Percentiles rank a stretch among this genome's conserved stretches.
phyloP scores from a whole-genome alignment of 2,329 filamentous ascomycete species.

The Fusarium begoniae region DNA sequence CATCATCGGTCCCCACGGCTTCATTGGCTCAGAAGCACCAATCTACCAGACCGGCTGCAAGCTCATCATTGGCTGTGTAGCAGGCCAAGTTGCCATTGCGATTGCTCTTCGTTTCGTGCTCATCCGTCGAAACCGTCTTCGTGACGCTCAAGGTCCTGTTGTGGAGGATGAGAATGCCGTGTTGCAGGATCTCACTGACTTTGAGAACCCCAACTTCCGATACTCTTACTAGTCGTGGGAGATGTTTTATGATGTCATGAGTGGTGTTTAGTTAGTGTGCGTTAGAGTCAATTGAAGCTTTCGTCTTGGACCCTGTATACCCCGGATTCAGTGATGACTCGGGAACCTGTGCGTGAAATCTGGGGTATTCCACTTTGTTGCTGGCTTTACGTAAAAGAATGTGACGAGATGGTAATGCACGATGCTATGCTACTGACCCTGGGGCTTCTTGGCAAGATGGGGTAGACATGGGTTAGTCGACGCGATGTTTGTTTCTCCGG shows the following conservation, averaged over 20 bases:
- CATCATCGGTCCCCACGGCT: constrained; percentile 48
- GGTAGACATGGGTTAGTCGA: neutral
- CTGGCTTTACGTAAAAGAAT: constrained; percentile 26
- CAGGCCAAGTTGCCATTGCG: constrained; percentile 32
- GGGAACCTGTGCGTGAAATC: neutral
- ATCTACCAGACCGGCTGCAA: constrained; percentile 63
- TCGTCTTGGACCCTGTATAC: neutral
- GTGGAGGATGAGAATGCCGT: constrained; percentile 27
- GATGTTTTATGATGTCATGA: neutral
- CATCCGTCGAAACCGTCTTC: constrained; percentile 38
- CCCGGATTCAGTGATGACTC: constrained; percentile 1
- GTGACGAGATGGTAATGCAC: neutral
- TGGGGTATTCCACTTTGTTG: constrained; percentile 4
- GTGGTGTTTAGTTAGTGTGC: neutral
- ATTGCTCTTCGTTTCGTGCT: constrained; percentile 32
- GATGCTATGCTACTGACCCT: neutral
- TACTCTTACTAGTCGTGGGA: constrained; percentile 35
- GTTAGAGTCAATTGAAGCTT: neutral
- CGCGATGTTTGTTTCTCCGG: neutral
- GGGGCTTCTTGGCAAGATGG: constrained; percentile 10
- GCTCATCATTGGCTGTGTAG: constrained; percentile 39
- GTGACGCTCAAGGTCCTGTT: constrained; percentile 35
- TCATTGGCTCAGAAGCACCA: constrained; percentile 56
- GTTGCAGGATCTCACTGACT: constrained; percentile 42
- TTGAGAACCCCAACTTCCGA: constrained; percentile 43